Conservation (phyloP, 1,284 basidiomycete species). For the Vanrija pseudolonga region DNA sequence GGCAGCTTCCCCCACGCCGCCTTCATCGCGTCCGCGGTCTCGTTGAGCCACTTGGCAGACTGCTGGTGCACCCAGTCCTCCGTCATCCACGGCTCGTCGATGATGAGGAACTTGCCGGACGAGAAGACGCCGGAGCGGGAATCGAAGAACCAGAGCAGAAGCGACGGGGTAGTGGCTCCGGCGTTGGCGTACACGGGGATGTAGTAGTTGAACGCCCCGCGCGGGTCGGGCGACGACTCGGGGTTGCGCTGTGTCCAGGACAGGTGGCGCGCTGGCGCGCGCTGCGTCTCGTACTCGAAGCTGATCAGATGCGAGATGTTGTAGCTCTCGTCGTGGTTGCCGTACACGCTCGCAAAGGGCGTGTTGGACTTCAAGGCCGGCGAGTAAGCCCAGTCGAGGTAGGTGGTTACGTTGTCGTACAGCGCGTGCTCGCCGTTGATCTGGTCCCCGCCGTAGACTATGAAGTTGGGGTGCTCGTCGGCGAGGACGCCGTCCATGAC, state of each 20-base stretch:
- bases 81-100: conserved; percentile 8
- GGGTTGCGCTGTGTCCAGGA: conserved; percentile 1
- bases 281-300: conserved; percentile 1
- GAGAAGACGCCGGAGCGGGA: conserved; percentile 11
- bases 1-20: conserved; percentile 13
- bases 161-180: conserved; percentile 3
- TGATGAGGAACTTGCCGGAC: conserved; percentile 6
- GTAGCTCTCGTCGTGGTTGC: conserved; percentile 30
- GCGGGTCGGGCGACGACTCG: background rate
- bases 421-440: conserved; percentile 24
- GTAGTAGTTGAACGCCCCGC: conserved; percentile 22
- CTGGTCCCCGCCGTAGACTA: conserved; percentile 23
- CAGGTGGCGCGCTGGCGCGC: background rate
- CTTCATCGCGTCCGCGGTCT: background rate
- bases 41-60: conserved; percentile 7
- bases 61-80: conserved; percentile 22
- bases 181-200: conserved; percentile 18
- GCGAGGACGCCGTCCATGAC: conserved; percentile 14
- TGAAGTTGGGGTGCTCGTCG: conserved; percentile 19
- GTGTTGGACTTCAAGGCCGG: conserved; percentile 9
- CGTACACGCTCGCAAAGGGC: conserved; percentile 16
- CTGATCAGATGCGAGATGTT: conserved; percentile 9
- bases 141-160: conserved; percentile 27
- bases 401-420: conserved; percentile 15
- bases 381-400: conserved; percentile 15